These are phyloP conservation scores for Calonectria montana DNA, from an alignment of 2,329 filamentous ascomycete genomes.

Conservation along the genomic window DNA sequence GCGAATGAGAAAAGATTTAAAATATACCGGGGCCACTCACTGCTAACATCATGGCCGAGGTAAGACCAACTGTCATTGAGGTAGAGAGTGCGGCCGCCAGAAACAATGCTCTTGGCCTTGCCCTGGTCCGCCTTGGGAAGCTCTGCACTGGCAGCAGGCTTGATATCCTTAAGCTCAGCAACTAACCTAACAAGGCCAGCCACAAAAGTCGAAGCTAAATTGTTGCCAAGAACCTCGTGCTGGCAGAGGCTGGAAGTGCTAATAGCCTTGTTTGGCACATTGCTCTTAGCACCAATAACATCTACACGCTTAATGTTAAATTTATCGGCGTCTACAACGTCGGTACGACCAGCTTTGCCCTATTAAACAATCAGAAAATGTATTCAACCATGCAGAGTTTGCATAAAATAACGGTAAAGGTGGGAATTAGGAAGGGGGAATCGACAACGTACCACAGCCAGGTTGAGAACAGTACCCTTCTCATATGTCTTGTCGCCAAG, in stretches of 20 bases:
- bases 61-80: slow-evolving; percentile 62
- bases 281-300: slow-evolving; percentile 50
- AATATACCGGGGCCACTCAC: slow-evolving; percentile 46
- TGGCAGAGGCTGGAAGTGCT: slow-evolving; percentile 58
- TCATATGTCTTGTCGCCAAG: slow-evolving; percentile 53
- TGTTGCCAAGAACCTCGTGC: slow-evolving; percentile 58
- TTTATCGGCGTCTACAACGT: slow-evolving; percentile 50
- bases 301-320: slow-evolving; percentile 43
- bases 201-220: slow-evolving; percentile 55
- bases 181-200: slow-evolving; percentile 55
- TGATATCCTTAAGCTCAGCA: slow-evolving; percentile 56
- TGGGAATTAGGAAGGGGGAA: no score
- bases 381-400: no score
- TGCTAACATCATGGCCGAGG: slow-evolving; percentile 57
- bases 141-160: slow-evolving; percentile 57
- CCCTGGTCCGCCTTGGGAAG: slow-evolving; percentile 41
- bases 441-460: slow-evolving; percentile 50
- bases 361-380: slow-evolving; percentile 22
- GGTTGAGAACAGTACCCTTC: slow-evolving; percentile 51
- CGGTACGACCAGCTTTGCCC: slow-evolving; percentile 53
- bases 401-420: no score
- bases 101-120: slow-evolving; percentile 55
- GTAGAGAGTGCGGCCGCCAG: slow-evolving; percentile 54
- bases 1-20: not conserved
- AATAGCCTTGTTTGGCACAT: slow-evolving; percentile 47